A percentile compares a stretch with the other conserved stretches of the same genome.
Conservation (phyloP, 805 yeast species). For the Scheffersomyces amazonensis region DNA sequence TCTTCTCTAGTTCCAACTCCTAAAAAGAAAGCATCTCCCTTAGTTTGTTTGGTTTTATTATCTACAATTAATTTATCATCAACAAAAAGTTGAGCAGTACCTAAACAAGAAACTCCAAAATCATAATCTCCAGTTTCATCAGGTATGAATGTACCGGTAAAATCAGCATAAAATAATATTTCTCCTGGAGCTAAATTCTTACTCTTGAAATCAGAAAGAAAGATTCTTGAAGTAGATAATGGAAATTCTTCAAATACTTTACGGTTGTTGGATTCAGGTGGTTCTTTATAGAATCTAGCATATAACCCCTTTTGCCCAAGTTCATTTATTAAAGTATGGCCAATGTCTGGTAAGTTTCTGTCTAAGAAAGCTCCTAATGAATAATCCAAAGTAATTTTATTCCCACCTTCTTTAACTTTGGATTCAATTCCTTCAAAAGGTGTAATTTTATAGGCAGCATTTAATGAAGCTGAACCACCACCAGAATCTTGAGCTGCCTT, state of each 20-base stretch:
- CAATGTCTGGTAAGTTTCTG: constrained; percentile 29
- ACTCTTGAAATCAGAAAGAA: constrained; percentile 19
- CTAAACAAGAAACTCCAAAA: constrained; percentile 50
- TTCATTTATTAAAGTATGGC: constrained; percentile 12
- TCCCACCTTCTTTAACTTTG: constrained; percentile 22
- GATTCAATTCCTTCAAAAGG: constrained; percentile 47
- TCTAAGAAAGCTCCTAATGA: constrained; percentile 32
- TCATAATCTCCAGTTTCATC: constrained; percentile 47
- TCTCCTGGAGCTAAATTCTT: constrained; percentile 13
- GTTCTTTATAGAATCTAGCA: constrained; percentile 15
- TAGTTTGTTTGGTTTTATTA: constrained; percentile 49
- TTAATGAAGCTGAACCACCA: constrained; percentile 60
- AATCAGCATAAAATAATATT: constrained; percentile 37
- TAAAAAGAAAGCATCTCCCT: constrained; percentile 46
- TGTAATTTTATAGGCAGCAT: constrained; percentile 45
- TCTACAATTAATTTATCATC: constrained; percentile 54
- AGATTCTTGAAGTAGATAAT: constrained; percentile 11
- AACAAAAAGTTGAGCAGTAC: constrained; percentile 55
- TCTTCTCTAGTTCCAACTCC: constrained; percentile 49
- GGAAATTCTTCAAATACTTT: constrained; percentile 16
- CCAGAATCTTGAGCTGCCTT: constrained; percentile 50
- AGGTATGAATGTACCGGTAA: constrained; percentile 43
- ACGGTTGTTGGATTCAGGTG: constrained; percentile 10
- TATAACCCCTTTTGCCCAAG: constrained; percentile 20
- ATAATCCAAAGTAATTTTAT: constrained; percentile 20